A percentile compares a stretch with the other conserved stretches of the same genome.
Evolutionary conservation across 192 early-diverging fungal genomes (phyloP).

Genomic region (Funneliformis geosporum): DNA sequence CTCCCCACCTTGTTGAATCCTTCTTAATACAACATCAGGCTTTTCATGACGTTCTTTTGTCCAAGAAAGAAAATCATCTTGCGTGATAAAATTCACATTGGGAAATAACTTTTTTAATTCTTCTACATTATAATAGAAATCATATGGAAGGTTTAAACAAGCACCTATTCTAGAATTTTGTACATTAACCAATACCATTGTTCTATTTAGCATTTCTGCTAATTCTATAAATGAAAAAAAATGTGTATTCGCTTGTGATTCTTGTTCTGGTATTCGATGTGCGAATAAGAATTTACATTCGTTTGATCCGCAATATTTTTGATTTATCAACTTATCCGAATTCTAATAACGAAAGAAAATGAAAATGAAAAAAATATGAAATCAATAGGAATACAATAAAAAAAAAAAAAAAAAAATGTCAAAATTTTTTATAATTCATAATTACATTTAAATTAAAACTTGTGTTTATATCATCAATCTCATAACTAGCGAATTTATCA

Average conservation of each 20-base stretch:
- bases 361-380: too few relatives aligned
- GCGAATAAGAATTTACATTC: conserved; percentile 15
- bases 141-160: background rate
- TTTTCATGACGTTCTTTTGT: background rate
- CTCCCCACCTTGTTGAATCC: background rate
- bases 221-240: background rate
- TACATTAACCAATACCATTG: conserved; percentile 7
- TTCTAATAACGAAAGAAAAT: too few relatives aligned
- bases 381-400: too few relatives aligned
- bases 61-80: background rate
- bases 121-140: conserved; percentile 17
- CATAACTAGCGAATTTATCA: too few relatives aligned
- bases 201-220: background rate
- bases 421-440: too few relatives aligned
- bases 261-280: background rate
- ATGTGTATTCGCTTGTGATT: background rate
- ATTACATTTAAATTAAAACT: too few relatives aligned
- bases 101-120: background rate
- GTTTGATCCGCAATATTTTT: conserved; percentile 17
- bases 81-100: background rate
- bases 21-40: background rate
- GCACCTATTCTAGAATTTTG: background rate
- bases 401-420: too few relatives aligned
- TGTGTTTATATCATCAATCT: too few relatives aligned
- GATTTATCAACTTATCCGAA: background rate